Evolutionary conservation across 2,329 filamentous ascomycete species (phyloP).

Genomic region (Eutypa lata): DNA sequence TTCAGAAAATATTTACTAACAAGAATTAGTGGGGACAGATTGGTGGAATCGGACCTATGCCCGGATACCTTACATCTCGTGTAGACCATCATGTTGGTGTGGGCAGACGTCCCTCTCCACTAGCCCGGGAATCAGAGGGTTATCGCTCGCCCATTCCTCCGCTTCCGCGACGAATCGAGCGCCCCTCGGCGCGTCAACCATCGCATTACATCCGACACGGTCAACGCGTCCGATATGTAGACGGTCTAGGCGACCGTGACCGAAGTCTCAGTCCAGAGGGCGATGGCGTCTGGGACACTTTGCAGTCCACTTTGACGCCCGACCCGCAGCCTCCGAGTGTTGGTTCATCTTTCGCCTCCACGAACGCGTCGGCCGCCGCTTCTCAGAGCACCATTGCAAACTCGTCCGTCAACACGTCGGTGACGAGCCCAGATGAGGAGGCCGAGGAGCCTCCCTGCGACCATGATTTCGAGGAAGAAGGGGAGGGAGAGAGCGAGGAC

Average conservation of each 20-base stretch:
- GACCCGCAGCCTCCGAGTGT: slow-evolving; percentile 78
- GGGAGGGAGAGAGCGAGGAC: slow-evolving; percentile 35
- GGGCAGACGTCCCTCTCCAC: not conserved
- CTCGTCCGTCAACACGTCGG: slow-evolving; percentile 44
- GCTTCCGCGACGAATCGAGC: not conserved
- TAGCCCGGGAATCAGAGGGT: not conserved
- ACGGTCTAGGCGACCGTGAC: slow-evolving; percentile 81
- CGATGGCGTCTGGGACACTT: slow-evolving; percentile 71
- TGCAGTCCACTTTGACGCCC: slow-evolving; percentile 75
- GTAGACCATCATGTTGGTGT: not conserved
- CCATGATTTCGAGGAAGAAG: slow-evolving; percentile 53
- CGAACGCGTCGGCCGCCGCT: slow-evolving; percentile 43
- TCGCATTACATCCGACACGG: not conserved
- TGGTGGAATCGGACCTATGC: not conserved
- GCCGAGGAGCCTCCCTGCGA: slow-evolving; percentile 47
- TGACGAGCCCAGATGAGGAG: slow-evolving; percentile 40
- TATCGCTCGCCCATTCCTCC: not conserved
- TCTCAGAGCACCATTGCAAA: slow-evolving; percentile 39
- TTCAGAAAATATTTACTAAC: not conserved
- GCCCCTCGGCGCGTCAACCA: too few relatives aligned
- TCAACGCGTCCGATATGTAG: slow-evolving; percentile 33
- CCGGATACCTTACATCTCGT: not conserved
- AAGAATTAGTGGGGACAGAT: not conserved
- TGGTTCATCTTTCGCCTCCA: slow-evolving; percentile 78
- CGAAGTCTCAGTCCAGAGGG: slow-evolving; percentile 75